Percentiles rank a stretch among this genome's conserved stretches.
These are phyloP conservation scores for Pelargonium citronellum DNA, from an alignment of 441 rosid species.

Conservation along the genomic window DNA sequence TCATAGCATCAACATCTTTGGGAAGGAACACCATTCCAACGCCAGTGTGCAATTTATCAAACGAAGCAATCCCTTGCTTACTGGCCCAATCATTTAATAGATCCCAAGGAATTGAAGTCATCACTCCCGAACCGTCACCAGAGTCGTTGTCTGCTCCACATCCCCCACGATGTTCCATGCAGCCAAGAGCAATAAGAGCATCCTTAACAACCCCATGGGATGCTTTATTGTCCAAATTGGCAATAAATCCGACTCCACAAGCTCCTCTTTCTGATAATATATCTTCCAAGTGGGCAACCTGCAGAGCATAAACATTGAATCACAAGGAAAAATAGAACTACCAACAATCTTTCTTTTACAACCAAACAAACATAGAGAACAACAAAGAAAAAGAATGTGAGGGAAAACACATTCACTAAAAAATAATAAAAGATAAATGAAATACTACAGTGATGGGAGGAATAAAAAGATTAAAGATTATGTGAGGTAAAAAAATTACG, in stretches of 20 bases:
- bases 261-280: constrained; percentile 94
- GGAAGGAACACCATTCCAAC: constrained; percentile 98
- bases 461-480: background rate
- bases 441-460: background rate
- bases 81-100: constrained; percentile 78
- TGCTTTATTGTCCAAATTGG: constrained; percentile 81
- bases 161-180: constrained; percentile 99
- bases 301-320: constrained; percentile 13
- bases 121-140: constrained; percentile 95
- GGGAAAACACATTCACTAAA: background rate
- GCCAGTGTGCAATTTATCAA: constrained; percentile 83
- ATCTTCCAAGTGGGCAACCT: constrained; percentile 85
- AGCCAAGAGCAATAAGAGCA: constrained; percentile 89
- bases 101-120: constrained; percentile 98
- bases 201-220: constrained; percentile 71
- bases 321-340: background rate
- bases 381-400: background rate
- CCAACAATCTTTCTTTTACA: constrained; percentile 6
- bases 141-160: constrained; percentile 99
- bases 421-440: no score
- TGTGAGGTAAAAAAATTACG: background rate
- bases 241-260: constrained; percentile 98
- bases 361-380: constrained; percentile 2
- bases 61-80: constrained; percentile 63
- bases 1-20: constrained; percentile 48